Evolutionary conservation across 2,329 filamentous ascomycete genomes (phyloP), one percentile per base, ranked within the genome.

Genomic region (Aspergillus arachidicola): DNA sequence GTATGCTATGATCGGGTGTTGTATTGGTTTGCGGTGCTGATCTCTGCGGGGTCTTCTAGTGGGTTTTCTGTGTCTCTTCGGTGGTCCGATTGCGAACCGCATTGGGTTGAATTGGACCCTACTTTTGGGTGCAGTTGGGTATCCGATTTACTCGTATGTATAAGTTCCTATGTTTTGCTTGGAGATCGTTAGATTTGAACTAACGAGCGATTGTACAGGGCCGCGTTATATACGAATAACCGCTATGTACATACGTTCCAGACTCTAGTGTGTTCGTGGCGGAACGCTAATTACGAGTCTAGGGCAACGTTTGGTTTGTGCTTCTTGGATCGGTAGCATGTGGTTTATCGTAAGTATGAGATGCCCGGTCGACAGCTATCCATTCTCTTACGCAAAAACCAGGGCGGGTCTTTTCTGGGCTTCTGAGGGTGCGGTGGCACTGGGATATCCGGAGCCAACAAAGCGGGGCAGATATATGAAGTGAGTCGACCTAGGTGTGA

Each of bases 281-380:
- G 19, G 30, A 7, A 62, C 16, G 50, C 64, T 69, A 41, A 69
- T 50, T 14, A 36, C 16, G 7, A n/a, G 10, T 16, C 0, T 32
- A 78, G 70, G 84, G 83, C 6, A 85, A 83, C 56, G 80, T 77
- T 16, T 85, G 83, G 83, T 79, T 85, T 34, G 82, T 85, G 1
- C 75, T 84, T 0, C 70, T 85, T 6, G 83, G 83, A 21, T 80
- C 82, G 4, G 82, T 79, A 1, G 73, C 78, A 4, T 85, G 82
- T 68, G 83, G 83, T 34, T 68, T 84, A 28, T 81, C 79, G 71
- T 73, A 59, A 66, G 70, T 68, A 5, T 30, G 23, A 4, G 4
- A 45, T 34, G 0, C 12, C n/a, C 12, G n/a, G 10, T 32, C 11
- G 7, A 26, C 19, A 57, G n/a, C n/a, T 30, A 26, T 50, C n/a